Conservation (phyloP, 495 filamentous ascomycete species). For the Xylona heveae region DNA sequence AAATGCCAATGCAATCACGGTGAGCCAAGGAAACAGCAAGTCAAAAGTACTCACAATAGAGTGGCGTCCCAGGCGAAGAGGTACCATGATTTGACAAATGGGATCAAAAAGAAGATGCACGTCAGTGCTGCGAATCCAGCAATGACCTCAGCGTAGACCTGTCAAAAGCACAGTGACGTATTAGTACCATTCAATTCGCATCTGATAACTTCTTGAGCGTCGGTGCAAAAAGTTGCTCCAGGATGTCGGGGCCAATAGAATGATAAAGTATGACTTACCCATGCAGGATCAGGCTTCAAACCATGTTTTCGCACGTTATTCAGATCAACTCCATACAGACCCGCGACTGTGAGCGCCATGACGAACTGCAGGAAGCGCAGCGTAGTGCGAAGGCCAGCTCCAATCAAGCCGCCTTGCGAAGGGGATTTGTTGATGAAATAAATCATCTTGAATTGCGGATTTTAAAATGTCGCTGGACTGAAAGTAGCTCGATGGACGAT, state of each 20-base stretch:
- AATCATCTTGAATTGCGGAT: no score
- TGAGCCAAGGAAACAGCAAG: no score
- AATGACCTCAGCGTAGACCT: conserved; percentile 49
- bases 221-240: background rate
- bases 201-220: background rate
- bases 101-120: conserved; percentile 36
- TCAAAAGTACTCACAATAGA: conserved; percentile 23
- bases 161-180: background rate
- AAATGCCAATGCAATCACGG: no score
- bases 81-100: conserved; percentile 31
- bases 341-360: conserved; percentile 52
- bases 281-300: conserved; percentile 36
- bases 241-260: background rate
- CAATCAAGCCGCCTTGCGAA: background rate
- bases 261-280: conserved; percentile 23
- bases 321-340: conserved; percentile 58
- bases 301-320: conserved; percentile 28
- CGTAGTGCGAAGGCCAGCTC: conserved; percentile 14
- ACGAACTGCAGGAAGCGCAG: conserved; percentile 53
- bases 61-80: conserved; percentile 48
- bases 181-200: background rate
- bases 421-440: no score
- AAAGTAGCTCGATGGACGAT: no score
- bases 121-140: conserved; percentile 39
- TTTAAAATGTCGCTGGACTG: no score